phyloP scores from a whole-genome alignment of 2,329 filamentous ascomycete species.

The Cladosporium sp. region DNA sequence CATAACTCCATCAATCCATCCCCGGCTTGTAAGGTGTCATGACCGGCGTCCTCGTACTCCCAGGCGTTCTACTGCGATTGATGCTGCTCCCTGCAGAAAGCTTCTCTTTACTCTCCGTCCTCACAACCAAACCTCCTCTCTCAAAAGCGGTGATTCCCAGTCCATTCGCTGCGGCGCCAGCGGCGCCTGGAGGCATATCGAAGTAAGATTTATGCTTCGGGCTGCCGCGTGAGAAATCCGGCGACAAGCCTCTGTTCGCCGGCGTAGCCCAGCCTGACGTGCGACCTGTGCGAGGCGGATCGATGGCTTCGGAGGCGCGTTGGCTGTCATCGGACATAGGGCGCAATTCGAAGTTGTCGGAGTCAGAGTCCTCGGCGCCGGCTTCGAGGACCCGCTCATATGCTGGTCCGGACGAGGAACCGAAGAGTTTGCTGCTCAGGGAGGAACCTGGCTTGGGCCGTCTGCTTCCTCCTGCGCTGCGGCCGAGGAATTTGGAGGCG shows the following conservation, averaged over 20 bases:
- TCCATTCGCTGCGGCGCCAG: conserved; percentile 17
- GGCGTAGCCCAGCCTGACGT: conserved; percentile 67
- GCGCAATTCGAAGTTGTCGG: conserved; percentile 71
- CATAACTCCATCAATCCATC: not conserved
- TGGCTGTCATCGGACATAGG: conserved; percentile 53
- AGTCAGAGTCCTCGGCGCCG: conserved; percentile 43
- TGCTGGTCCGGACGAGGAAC: conserved; percentile 41
- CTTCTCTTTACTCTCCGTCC: conserved; percentile 79
- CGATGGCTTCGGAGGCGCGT: conserved; percentile 33
- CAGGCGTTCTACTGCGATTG: conserved; percentile 4
- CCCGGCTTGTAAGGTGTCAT: conserved; percentile 1
- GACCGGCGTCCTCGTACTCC: not conserved
- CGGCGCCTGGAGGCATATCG: conserved; percentile 33
- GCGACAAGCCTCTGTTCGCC: conserved; percentile 26
- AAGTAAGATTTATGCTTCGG: conserved; percentile 37
- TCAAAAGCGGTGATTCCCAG: conserved; percentile 45
- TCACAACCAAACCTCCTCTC: conserved; percentile 68
- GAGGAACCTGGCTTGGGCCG: conserved; percentile 24
- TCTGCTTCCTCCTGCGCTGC: conserved; percentile 33
- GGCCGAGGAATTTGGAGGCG: conserved; percentile 50
- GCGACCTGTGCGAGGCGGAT: conserved; percentile 40
- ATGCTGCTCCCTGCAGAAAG: conserved; percentile 20
- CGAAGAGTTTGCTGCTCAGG: conserved; percentile 58
- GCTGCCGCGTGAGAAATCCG: conserved; percentile 25
- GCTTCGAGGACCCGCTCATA: conserved; percentile 88